A percentile compares a stretch with the other conserved stretches of the same genome.
These are phyloP conservation scores for Stephanodiscus triporus DNA, from an alignment of 108 stramenopile species.

Conservation along the genomic window DNA sequence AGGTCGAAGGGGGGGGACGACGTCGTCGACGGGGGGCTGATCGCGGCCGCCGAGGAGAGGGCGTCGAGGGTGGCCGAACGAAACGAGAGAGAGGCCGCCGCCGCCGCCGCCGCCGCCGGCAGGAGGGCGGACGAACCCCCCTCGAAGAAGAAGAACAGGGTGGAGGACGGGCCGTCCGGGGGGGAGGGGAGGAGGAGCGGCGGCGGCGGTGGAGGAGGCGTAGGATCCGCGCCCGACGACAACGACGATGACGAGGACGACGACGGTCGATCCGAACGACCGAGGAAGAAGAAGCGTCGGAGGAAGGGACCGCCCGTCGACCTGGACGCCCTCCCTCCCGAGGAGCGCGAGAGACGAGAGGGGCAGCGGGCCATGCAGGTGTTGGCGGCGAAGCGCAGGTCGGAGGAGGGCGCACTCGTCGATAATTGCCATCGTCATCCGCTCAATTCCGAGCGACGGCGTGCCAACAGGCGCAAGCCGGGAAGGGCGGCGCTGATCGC, in stretches of 20 bases:
- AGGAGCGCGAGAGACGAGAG: slow-evolving; percentile 79
- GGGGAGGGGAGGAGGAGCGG: slow-evolving; percentile 31
- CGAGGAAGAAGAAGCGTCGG: slow-evolving; percentile 50
- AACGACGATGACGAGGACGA: too few relatives aligned
- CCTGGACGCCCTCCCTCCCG: slow-evolving; percentile 57
- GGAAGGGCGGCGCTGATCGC: slow-evolving; percentile 28
- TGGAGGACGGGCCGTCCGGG: too few relatives aligned
- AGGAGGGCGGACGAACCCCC: slow-evolving; percentile 49
- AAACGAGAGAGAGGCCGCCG: slow-evolving; percentile 22
- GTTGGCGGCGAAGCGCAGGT: slow-evolving; percentile 79
- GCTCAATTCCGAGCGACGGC: slow-evolving; percentile 82
- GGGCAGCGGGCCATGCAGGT: slow-evolving; percentile 68
- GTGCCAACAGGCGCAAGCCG: slow-evolving; percentile 87
- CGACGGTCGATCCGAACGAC: too few relatives aligned
- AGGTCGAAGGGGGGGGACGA: not conserved
- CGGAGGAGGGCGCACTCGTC: slow-evolving; percentile 37
- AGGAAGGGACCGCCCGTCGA: slow-evolving; percentile 32
- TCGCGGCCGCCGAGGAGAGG: slow-evolving; percentile 43
- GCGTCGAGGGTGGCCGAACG: slow-evolving; percentile 37
- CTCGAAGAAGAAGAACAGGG: slow-evolving; percentile 40
- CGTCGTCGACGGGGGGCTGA: slow-evolving; percentile 17
- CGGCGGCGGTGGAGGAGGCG: slow-evolving; percentile 26
- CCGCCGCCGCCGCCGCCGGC: slow-evolving; percentile 41
- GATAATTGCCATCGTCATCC: slow-evolving; percentile 57
- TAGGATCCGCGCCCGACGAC: slow-evolving; percentile 19